Base-by-base conservation (phyloP, 345 rosid species). In the Bruguiera parviflora region DNA sequence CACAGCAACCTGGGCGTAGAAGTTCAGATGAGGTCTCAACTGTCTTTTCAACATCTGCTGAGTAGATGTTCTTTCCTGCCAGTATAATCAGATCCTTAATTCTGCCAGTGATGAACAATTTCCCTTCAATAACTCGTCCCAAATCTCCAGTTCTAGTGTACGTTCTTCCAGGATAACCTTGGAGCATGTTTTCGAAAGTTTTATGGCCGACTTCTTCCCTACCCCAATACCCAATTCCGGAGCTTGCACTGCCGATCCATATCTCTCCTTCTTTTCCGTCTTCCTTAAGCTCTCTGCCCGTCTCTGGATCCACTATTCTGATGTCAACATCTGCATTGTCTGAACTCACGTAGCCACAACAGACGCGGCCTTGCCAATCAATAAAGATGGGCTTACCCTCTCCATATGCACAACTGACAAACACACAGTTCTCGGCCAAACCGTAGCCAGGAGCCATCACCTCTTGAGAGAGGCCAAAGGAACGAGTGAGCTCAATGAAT, bases 361-460 rank as follows among this genome's bases (percentile, higher is more conserved):
- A 86, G 43, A 88, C 80, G 75, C 89, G 75, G 70, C 86, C 84
- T 64, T 88, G 88, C 89, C 93, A 88, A 53, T 88, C 93, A 63
- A 86, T 68, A 68, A 78, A 67, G 72, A 86, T 81, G 3, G 93
- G 87, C 66, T 77, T 80, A 56, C 84, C 80, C 76, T 80, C 82
- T 24, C 93, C 90, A 69, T 67, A 86, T 37, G 93, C 93, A 67
- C 89, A 88, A 53, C 84, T 75, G 35, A 88, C 93, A 74, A 88
- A 88, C 51, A 88, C 93, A 71, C 93, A 86, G 63, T 88, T 86
- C 73, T 88, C 90, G 5, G 90, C 90, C 81, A 88, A 78, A 53
- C 93, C 90, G 75, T 88, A 88, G 61, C 93, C 93, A 35, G 90
- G 90, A 53, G 93, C 93, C 89, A 88, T 77, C 74, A 78, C 87